A percentile compares a stretch with the other conserved stretches of the same genome.
These are phyloP conservation scores for Zalerion maritima DNA, from an alignment of 495 filamentous ascomycete genomes.

Conservation along the genomic window DNA sequence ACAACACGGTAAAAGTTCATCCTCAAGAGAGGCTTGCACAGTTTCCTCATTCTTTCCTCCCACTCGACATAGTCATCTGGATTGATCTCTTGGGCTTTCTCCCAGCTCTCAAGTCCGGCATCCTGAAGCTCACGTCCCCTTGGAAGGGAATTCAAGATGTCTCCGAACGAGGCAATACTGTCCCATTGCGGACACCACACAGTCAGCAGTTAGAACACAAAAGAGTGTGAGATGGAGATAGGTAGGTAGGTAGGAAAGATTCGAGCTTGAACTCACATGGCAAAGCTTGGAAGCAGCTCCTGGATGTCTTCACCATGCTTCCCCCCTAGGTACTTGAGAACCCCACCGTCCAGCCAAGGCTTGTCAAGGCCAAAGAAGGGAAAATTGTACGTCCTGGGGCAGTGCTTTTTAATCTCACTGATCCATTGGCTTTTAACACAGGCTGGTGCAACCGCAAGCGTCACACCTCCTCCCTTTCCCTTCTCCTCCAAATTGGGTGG, in stretches of 20 bases:
- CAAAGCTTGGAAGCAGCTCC: background rate
- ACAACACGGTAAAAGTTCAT: conserved; percentile 17
- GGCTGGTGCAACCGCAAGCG: conserved; percentile 49
- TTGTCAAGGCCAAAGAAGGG: conserved; percentile 42
- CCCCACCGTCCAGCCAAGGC: too few relatives aligned
- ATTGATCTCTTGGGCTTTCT: conserved; percentile 3
- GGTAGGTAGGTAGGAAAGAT: background rate
- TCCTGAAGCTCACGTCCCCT: conserved; percentile 2
- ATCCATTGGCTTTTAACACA: conserved; percentile 57
- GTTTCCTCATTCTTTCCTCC: conserved; percentile 2
- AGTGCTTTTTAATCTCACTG: conserved; percentile 43
- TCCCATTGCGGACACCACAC: too few relatives aligned
- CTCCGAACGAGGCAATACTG: conserved; percentile 14
- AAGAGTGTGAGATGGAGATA: background rate
- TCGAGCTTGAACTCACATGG: conserved; percentile 2
- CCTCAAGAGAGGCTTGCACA: conserved; percentile 5
- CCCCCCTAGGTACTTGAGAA: too few relatives aligned
- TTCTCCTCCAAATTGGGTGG: conserved; percentile 15
- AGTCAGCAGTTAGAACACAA: too few relatives aligned
- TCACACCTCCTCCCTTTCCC: conserved; percentile 14
- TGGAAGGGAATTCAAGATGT: conserved; percentile 10
- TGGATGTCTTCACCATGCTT: conserved; percentile 15
- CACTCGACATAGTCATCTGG: conserved; percentile 6
- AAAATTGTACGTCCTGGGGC: conserved; percentile 20
- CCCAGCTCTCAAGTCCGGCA: too few relatives aligned